Evolutionary conservation across 768 basidiomycete species (phyloP).

Genomic region (Wakefieldia striispora): DNA sequence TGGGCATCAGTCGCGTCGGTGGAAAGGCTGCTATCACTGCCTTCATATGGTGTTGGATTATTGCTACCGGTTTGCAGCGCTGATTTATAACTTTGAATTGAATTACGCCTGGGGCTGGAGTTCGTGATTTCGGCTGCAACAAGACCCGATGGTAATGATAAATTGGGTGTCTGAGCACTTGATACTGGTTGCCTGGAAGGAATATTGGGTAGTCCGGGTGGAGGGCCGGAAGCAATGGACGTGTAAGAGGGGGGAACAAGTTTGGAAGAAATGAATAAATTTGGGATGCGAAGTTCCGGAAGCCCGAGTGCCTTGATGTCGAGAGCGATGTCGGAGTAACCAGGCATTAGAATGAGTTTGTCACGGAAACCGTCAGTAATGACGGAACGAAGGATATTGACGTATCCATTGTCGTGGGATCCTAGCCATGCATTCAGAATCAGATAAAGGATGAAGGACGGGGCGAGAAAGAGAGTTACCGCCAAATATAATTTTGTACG

Average conservation of each 20-base stretch:
- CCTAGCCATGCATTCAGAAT: slow-evolving; percentile 35
- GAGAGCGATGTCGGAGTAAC: slow-evolving; percentile 58
- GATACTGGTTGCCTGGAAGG: slow-evolving; percentile 12
- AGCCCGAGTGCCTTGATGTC: slow-evolving; percentile 58
- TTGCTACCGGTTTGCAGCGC: slow-evolving; percentile 27
- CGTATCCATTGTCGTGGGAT: slow-evolving; percentile 74
- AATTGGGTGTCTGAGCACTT: slow-evolving; percentile 12
- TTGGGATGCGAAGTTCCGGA: slow-evolving; percentile 50
- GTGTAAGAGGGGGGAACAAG: slow-evolving; percentile 34
- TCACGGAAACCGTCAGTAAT: slow-evolving; percentile 62
- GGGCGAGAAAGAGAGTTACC: slow-evolving; percentile 36
- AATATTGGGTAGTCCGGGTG: slow-evolving; percentile 21
- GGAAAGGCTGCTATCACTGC: slow-evolving; percentile 42
- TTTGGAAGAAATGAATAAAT: slow-evolving; percentile 61
- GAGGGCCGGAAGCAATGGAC: slow-evolving; percentile 23
- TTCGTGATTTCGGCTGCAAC: slow-evolving; percentile 12
- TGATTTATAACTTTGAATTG: slow-evolving; percentile 43
- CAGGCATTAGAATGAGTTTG: slow-evolving; percentile 63
- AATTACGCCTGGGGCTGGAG: slow-evolving; percentile 17
- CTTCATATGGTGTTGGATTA: slow-evolving; percentile 40
- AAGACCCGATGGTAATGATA: slow-evolving; percentile 3
- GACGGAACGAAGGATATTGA: slow-evolving; percentile 56
- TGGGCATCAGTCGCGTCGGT: slow-evolving; percentile 44
- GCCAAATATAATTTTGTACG: slow-evolving; percentile 64
- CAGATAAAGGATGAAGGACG: slow-evolving; percentile 1